A percentile compares a stretch with the other conserved stretches of the same genome.
Evolutionary conservation across 2,329 filamentous ascomycete genomes (phyloP).

Genomic region (Dothiorella sarmentorum): DNA sequence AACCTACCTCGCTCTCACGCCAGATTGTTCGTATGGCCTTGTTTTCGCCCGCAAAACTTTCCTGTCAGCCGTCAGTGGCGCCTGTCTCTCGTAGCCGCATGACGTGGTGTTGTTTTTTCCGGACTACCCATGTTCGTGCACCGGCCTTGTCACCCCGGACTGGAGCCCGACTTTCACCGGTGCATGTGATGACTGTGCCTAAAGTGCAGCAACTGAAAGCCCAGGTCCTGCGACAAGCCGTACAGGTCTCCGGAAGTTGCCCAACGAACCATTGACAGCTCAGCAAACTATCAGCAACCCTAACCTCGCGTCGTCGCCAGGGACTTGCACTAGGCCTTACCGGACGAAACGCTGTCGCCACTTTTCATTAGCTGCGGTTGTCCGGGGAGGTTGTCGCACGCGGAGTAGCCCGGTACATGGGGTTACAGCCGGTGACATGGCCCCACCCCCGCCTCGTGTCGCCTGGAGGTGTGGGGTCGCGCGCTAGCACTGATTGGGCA

Average conservation of each 20-base stretch:
- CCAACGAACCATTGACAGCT: not conserved
- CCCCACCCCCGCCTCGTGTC: not conserved
- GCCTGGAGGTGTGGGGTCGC: not conserved
- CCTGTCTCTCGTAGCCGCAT: not conserved
- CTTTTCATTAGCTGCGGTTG: too few relatives aligned
- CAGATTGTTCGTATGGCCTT: not conserved
- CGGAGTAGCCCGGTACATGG: too few relatives aligned
- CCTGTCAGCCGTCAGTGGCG: not conserved
- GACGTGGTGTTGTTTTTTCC: not conserved
- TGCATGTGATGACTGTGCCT: not conserved
- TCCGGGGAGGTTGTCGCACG: too few relatives aligned
- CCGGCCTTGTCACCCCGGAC: not conserved
- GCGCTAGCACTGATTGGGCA: not conserved
- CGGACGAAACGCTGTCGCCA: too few relatives aligned
- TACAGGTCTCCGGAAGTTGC: too few relatives aligned
- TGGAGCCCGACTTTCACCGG: not conserved
- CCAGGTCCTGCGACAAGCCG: too few relatives aligned
- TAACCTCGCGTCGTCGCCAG: not conserved
- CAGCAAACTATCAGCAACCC: too few relatives aligned
- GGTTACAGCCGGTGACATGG: not conserved
- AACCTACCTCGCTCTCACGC: not conserved
- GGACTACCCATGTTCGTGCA: not conserved
- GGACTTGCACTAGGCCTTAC: too few relatives aligned
- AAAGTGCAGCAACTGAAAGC: too few relatives aligned
- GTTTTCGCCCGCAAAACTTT: not conserved